Base-by-base conservation (phyloP, 2,329 filamentous ascomycete species). In the Alternaria metachromatica region DNA sequence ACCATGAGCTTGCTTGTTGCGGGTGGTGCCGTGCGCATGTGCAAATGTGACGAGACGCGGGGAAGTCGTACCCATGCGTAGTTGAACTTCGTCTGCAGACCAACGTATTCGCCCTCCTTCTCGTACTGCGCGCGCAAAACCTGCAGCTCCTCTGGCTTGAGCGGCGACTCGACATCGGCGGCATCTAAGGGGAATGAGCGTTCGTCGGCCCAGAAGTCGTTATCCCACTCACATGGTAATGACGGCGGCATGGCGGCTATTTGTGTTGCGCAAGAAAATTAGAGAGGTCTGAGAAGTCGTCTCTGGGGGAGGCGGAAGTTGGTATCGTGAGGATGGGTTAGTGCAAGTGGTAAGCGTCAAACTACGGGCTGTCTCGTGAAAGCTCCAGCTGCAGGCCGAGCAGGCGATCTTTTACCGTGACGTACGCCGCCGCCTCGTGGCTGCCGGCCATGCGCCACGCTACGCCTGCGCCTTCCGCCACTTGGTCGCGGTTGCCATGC, bases 1-100 rank as follows among this genome's bases (percentile, higher is more conserved):
- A 43, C 46, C 51, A 53, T 63, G 57, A 63, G 61, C 37, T 56
- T 53, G 45, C 5, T 46, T 50, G 56, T 60, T 55, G 61, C 28
- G 28, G 51, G 41, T 41, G 57, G n/a, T 28, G 37, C 25, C 21
- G 50, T 50, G 60, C 58, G 43, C 46, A 23, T 25, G 45, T 25
- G 20, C 46, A 41, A 41, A 55, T 37, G 37, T 44, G 28, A 28
- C 51, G 12, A 37, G 28, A 28, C 33, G 46, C 54, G 60, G 28
- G 58, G 60, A 60, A 60, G 44, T 72, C 85, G 61, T 88, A 97
- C 94, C 96, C 96, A 99, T 78, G 96, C 95, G 81, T 95, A 98
- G 89, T 99, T 99, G 88, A 99, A 99, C 80, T 98, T 98, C 66
- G 96, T 99, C 82, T 99, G 96, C 44, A 99, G 88, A 64, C 95